A percentile compares a stretch with the other conserved stretches of the same genome.
These are phyloP conservation scores for Citropsis articulata DNA, from an alignment of 345 rosid genomes.

Conservation along the genomic window DNA sequence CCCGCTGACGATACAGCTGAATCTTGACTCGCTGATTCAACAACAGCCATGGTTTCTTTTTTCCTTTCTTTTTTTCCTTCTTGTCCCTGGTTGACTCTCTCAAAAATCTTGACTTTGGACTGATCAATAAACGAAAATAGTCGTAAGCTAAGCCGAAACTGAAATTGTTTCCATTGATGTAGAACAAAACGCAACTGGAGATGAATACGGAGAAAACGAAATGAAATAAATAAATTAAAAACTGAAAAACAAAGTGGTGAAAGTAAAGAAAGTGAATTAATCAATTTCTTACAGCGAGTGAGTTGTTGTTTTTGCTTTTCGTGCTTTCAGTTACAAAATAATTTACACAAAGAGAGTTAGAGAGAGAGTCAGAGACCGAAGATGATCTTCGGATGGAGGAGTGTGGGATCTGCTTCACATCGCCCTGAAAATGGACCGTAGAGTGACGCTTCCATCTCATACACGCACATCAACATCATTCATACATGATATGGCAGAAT, in stretches of 20 bases:
- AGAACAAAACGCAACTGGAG: slow-evolving; percentile 23
- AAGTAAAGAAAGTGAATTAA: not conserved
- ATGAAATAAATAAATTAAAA: slow-evolving; percentile 4
- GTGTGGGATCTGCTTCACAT: slow-evolving; percentile 20
- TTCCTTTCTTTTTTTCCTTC: no score
- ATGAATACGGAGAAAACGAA: slow-evolving; percentile 34
- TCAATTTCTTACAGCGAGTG: slow-evolving; percentile 2
- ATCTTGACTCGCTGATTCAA: slow-evolving; percentile 50
- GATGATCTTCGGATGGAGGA: slow-evolving; percentile 5
- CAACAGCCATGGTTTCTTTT: slow-evolving; percentile 49
- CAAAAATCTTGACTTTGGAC: not conserved
- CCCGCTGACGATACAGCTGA: slow-evolving; percentile 24
- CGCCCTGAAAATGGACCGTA: slow-evolving; percentile 5
- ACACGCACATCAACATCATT: not conserved
- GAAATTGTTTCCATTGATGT: slow-evolving; percentile 23
- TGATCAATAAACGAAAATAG: slow-evolving; percentile 5
- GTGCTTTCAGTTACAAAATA: not conserved
- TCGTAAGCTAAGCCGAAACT: slow-evolving; percentile 4
- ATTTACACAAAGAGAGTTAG: not conserved
- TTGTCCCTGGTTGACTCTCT: slow-evolving; percentile 1
- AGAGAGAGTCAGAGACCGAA: not conserved
- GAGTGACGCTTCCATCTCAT: not conserved
- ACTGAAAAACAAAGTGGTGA: not conserved
- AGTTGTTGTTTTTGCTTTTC: not conserved
- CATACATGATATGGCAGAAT: not conserved